Percentiles rank a stretch among this genome's conserved stretches.
These are phyloP conservation scores for Metschnikowia henanensis DNA, from an alignment of 805 yeast genomes.

Conservation along the genomic window DNA sequence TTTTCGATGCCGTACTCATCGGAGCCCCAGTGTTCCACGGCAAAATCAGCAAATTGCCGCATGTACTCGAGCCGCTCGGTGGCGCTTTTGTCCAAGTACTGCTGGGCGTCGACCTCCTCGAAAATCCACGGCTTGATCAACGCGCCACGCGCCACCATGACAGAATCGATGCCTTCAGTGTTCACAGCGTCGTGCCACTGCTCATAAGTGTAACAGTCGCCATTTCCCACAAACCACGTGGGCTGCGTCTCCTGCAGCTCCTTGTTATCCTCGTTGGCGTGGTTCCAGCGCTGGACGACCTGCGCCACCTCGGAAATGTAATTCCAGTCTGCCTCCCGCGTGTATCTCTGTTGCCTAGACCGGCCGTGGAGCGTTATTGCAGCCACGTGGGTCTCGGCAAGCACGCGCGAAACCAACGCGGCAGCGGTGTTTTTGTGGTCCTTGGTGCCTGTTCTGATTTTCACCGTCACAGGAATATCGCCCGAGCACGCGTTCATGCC, in stretches of 20 bases:
- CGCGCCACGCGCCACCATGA: slow-evolving; percentile 98
- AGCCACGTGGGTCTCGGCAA: slow-evolving; percentile 79
- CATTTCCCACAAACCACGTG: slow-evolving; percentile 90
- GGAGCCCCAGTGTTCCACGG: slow-evolving; percentile 96
- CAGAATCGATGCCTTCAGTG: slow-evolving; percentile 78
- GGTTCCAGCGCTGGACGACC: slow-evolving; percentile 59
- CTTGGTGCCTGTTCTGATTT: slow-evolving; percentile 87
- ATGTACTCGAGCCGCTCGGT: slow-evolving; percentile 82
- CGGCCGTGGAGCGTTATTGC: slow-evolving; percentile 96
- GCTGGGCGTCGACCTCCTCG: slow-evolving; percentile 89
- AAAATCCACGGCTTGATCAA: slow-evolving; percentile 98
- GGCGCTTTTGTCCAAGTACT: slow-evolving; percentile 88
- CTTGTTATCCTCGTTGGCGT: slow-evolving; percentile 58
- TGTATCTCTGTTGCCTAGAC: slow-evolving; percentile 93
- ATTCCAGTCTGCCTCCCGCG: slow-evolving; percentile 90
- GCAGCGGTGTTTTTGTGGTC: slow-evolving; percentile 90
- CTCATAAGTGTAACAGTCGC: slow-evolving; percentile 83
- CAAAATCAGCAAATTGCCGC: slow-evolving; percentile 68
- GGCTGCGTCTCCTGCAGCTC: slow-evolving; percentile 56
- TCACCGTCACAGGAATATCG: slow-evolving; percentile 90
- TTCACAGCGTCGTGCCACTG: slow-evolving; percentile 81
- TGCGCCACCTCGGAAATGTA: slow-evolving; percentile 76
- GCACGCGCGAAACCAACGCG: slow-evolving; percentile 64
- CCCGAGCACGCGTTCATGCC: slow-evolving; percentile 89
- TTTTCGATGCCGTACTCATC: slow-evolving; percentile 91